Base-by-base conservation (phyloP, 2,329 filamentous ascomycete species). In the Aspergillus sp. region DNA sequence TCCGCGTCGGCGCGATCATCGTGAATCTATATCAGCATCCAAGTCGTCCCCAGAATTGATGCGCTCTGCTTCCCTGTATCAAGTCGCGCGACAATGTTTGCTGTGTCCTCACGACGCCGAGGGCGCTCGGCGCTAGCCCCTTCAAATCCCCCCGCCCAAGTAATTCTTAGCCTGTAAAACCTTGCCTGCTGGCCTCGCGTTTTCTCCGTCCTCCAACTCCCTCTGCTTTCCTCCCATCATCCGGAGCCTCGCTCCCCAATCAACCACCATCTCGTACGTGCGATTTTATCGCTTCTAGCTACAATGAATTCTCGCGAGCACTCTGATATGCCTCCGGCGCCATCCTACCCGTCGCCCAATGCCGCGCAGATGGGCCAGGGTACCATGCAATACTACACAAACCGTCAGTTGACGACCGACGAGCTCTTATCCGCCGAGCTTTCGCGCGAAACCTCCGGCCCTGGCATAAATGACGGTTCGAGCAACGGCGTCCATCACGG, bases 351-450 rank as follows among this genome's bases (percentile, higher is more conserved):
- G 5, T 77, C 75, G 12, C 74, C 75, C 42, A 77, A 76, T 64
- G 70, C 74, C 53, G 73, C 75, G 66, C 75, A 78, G 67, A 75
- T 77, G 67, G 69, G 69, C 41, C 76, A 78, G 64, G 74, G 73
- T 41, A 66, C 75, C 40, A 75, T 77, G 67, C 73, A 72, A 40
- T 79, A 78, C 66, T 77, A 77, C 63, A 66, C 68, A 48, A 76
- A 75, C 60, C 76, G 76, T 58, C 76, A 77, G 62, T 63, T 77
- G 64, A 78, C 76, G 47, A 69, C 77, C 58, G 79, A 82, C 61
- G 78, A 80, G 58, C 73, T 80, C 15, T 70, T 80, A 42, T 75
- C 75, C 15, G 79, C 78, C 11, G 79, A 80, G 62, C 66, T 80
- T 41, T 78, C 78, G 59, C 78, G 77, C 58, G 75, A 76, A 63